Conservation (phyloP, 2,329 filamentous ascomycete genomes). For the Aspergillus versicolor region DNA sequence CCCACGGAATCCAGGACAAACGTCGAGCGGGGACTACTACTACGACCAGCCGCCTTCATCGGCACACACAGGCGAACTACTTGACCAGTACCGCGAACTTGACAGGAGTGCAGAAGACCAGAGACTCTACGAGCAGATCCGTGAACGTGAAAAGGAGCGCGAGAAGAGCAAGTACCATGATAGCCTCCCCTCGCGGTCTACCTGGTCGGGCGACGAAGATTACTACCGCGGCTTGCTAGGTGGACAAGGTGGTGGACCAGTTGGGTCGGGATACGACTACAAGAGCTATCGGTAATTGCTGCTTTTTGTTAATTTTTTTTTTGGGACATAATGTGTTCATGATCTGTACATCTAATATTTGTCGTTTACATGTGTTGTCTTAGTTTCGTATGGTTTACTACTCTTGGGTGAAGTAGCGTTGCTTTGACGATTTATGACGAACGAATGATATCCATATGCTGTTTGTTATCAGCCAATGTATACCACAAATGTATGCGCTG, state of each 20-base stretch:
- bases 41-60: conserved; percentile 24
- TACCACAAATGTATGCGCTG: background rate
- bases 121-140: conserved; percentile 26
- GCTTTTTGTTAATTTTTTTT: background rate
- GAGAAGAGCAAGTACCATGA: conserved; percentile 30
- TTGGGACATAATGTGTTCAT: background rate
- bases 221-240: conserved; percentile 38
- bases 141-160: conserved; percentile 28
- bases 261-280: conserved; percentile 24
- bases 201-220: conserved; percentile 37
- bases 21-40: conserved; percentile 26
- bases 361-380: conserved; percentile 2
- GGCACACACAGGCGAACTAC: conserved; percentile 21
- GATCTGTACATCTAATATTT: conserved; percentile 3
- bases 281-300: conserved; percentile 28
- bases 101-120: conserved; percentile 25
- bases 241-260: conserved; percentile 28
- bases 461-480: conserved; percentile 2
- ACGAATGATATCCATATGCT: conserved; percentile 8
- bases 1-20: conserved; percentile 20
- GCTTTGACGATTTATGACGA: conserved; percentile 7
- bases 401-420: background rate
- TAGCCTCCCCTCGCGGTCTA: conserved; percentile 23
- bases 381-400: background rate
- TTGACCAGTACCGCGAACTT: conserved; percentile 29